A percentile compares a stretch with the other conserved stretches of the same genome.
Evolutionary conservation across 352 stramenopile genomes (phyloP).

Genomic region (Phytophthora podocarpi): DNA sequence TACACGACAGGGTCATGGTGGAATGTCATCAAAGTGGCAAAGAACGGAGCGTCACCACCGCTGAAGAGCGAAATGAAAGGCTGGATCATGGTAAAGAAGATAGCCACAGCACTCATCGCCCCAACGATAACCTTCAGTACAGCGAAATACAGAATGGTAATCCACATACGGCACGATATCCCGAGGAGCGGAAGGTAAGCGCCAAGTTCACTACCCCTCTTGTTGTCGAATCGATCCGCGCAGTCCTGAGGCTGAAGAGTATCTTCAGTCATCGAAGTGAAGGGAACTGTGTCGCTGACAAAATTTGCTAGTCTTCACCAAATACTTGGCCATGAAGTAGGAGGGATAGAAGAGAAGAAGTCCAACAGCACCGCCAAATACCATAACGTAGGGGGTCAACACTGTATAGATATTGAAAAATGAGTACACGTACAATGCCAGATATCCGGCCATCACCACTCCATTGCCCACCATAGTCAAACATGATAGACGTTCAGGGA

Average conservation of each 20-base stretch:
- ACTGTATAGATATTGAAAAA: neutral
- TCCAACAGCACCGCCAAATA: neutral
- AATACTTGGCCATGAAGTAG: neutral
- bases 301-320: neutral
- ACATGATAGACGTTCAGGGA: neutral
- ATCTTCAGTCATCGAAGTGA: neutral
- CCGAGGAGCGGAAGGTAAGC: neutral
- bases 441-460: neutral
- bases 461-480: neutral
- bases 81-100: neutral
- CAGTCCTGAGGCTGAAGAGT: neutral
- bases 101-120: neutral
- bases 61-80: neutral
- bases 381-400: neutral
- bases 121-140: conserved; percentile 1
- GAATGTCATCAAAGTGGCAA: conserved; percentile 13
- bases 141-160: neutral
- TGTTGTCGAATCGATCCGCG: neutral
- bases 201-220: neutral
- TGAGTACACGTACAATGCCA: neutral
- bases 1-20: conserved; percentile 14
- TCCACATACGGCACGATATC: neutral
- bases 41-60: neutral
- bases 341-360: neutral
- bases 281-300: neutral